These are phyloP conservation scores for Limnomonas spitsbergensis DNA, from an alignment of 139 green algal genomes.

Conservation along the genomic window DNA sequence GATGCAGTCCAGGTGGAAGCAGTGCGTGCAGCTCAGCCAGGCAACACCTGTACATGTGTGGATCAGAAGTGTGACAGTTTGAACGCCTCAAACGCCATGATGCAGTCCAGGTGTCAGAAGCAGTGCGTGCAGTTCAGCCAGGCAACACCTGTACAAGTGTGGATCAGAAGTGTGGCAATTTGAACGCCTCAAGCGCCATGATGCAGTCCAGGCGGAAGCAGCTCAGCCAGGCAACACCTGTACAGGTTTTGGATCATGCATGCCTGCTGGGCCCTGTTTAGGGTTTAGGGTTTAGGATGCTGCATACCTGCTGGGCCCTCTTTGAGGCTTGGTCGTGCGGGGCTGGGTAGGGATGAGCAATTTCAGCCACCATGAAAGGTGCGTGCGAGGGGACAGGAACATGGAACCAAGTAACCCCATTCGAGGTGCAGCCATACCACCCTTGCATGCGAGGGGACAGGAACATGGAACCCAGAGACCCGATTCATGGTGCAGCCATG, in stretches of 20 bases:
- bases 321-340: too few species aligned
- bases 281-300: too few species aligned
- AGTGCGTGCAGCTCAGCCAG: slow-evolving; percentile 65
- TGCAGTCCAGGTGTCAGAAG: slow-evolving; percentile 59
- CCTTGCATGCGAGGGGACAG: too few species aligned
- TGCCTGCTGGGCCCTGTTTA: too few species aligned
- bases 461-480: too few species aligned
- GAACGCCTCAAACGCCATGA: slow-evolving; percentile 64
- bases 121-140: slow-evolving; percentile 65
- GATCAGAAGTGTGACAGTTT: slow-evolving; percentile 27
- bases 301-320: too few species aligned
- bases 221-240: slow-evolving; percentile 55
- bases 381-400: too few species aligned
- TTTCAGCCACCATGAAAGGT: too few species aligned
- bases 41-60: slow-evolving; percentile 35
- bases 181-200: slow-evolving; percentile 59
- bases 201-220: slow-evolving; percentile 65
- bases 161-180: slow-evolving; percentile 23
- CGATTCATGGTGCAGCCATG: too few species aligned
- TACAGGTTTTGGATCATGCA: not conserved
- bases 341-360: too few species aligned
- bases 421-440: too few species aligned
- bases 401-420: too few species aligned
- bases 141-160: slow-evolving; percentile 34
- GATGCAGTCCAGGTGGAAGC: slow-evolving; percentile 64